Percentiles rank a stretch among this genome's conserved stretches.
These are phyloP conservation scores for Bryoerythrophyllum caledonicum DNA, from an alignment of 225 moss, liverwort and hornwort species.

Conservation along the genomic window DNA sequence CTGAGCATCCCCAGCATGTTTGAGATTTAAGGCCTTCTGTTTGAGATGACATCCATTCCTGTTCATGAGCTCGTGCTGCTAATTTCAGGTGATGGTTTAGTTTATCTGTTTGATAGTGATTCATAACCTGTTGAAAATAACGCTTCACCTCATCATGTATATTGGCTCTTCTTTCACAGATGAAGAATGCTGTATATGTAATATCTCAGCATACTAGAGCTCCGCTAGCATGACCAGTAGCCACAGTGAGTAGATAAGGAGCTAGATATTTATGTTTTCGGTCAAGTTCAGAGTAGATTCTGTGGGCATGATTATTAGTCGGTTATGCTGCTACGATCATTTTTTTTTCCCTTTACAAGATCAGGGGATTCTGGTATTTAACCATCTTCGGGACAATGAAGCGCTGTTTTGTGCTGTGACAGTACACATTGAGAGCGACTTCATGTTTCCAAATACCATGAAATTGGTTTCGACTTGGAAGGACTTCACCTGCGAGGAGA, in stretches of 20 bases:
- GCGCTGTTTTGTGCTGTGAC: not conserved
- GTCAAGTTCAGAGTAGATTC: conserved; percentile 17
- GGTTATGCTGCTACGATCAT: not conserved
- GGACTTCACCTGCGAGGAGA: not conserved
- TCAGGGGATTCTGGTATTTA: not conserved
- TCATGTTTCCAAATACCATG: conserved; percentile 1
- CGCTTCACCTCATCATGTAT: not conserved
- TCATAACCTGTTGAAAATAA: conserved; percentile 16
- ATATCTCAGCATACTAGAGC: conserved; percentile 19
- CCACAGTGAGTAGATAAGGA: conserved; percentile 14
- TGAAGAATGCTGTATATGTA: no score
- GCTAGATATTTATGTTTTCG: conserved; percentile 10
- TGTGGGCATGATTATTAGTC: conserved; percentile 16
- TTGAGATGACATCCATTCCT: not conserved
- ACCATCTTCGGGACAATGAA: conserved; percentile 8
- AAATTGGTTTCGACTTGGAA: conserved; percentile 6
- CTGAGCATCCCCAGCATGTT: conserved; percentile 12
- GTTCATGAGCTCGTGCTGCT: conserved; percentile 14
- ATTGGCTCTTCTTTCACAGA: conserved; percentile 14
- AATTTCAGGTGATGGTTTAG: not conserved
- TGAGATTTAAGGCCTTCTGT: no score
- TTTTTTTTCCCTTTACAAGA: no score
- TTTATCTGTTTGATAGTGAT: conserved; percentile 17
- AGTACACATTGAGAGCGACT: not conserved
- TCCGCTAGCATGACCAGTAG: conserved; percentile 19